Conservation (phyloP, 2,329 filamentous ascomycete species). For the Harringtonia aguacate region DNA sequence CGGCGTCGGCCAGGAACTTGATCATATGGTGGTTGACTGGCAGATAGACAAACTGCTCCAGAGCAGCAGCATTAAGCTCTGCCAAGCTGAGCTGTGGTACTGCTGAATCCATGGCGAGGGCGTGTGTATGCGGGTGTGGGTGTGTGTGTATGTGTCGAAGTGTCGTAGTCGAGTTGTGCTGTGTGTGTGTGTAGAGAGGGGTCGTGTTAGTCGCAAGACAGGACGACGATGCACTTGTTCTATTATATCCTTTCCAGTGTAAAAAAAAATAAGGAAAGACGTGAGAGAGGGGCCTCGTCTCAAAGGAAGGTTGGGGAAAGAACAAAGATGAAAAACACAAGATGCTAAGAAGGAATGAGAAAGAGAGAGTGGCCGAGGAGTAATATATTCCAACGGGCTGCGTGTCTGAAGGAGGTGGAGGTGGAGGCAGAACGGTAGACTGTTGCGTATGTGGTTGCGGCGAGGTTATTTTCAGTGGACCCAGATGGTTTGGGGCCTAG, state of each 20-base stretch:
- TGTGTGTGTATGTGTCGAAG: not conserved
- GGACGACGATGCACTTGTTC: not conserved
- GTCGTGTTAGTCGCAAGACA: not conserved
- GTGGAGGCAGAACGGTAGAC: slow-evolving; percentile 3
- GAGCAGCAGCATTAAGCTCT: slow-evolving; percentile 60
- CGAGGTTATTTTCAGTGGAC: slow-evolving; percentile 12
- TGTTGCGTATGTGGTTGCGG: slow-evolving; percentile 6
- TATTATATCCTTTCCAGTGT: not conserved
- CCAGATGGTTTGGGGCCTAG: slow-evolving; percentile 1
- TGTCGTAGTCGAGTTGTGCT: not conserved
- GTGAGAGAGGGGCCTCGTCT: slow-evolving; percentile 1
- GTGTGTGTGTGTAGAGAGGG: not conserved
- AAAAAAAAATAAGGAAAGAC: not conserved
- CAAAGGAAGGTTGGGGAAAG: slow-evolving; percentile 2
- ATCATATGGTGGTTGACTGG: slow-evolving; percentile 71
- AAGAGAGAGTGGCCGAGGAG: slow-evolving; percentile 9
- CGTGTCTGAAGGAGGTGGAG: slow-evolving; percentile 10
- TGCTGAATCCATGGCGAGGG: slow-evolving; percentile 31
- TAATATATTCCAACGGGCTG: slow-evolving; percentile 12
- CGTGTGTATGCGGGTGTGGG: slow-evolving; percentile 2
- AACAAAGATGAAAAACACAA: not conserved
- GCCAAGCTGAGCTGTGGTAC: slow-evolving; percentile 34
- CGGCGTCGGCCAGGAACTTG: slow-evolving; percentile 61
- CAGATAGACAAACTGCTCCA: slow-evolving; percentile 72
- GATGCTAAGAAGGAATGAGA: too few species aligned